Evolutionary conservation across 331 rosid species (phyloP).

Genomic region (Prunus yedoensis): DNA sequence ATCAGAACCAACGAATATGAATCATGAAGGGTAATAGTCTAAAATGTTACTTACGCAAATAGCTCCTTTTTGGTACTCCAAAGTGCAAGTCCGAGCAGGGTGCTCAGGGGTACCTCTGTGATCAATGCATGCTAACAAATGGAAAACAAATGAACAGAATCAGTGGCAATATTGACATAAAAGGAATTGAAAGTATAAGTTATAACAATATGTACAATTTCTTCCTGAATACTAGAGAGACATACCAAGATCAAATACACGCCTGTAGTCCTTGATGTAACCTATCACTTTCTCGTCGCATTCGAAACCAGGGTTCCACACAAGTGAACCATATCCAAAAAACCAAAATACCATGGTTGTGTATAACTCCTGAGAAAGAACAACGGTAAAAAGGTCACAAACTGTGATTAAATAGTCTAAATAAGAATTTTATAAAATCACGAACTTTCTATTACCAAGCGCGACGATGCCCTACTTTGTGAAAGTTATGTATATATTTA

Average conservation of each 20-base stretch:
- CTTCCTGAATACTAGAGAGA: not conserved
- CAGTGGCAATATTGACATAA: not conserved
- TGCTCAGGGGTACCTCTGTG: constrained; percentile 90
- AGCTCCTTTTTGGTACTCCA: constrained; percentile 74
- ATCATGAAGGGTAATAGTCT: not conserved
- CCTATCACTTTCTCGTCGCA: constrained; percentile 79
- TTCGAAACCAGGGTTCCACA: constrained; percentile 94
- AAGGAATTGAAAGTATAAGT: not conserved
- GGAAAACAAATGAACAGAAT: not conserved
- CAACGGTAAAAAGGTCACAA: not conserved
- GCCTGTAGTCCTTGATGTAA: constrained; percentile 79
- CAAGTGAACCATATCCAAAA: constrained; percentile 95
- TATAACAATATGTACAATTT: not conserved
- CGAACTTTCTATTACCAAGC: not conserved
- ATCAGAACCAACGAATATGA: not conserved
- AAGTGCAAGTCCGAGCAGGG: constrained; percentile 92
- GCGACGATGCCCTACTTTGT: not conserved
- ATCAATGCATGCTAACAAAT: constrained; percentile 74
- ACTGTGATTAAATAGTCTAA: not conserved
- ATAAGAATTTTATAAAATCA: not conserved
- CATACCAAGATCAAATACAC: constrained; percentile 92
- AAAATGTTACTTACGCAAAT: constrained; percentile 60
- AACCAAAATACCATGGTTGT: constrained; percentile 88
- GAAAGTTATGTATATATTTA: not conserved
- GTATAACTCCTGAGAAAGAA: constrained; percentile 32